These are phyloP conservation scores for Diplodia intermedia DNA, from an alignment of 2,329 filamentous ascomycete genomes.

Conservation along the genomic window DNA sequence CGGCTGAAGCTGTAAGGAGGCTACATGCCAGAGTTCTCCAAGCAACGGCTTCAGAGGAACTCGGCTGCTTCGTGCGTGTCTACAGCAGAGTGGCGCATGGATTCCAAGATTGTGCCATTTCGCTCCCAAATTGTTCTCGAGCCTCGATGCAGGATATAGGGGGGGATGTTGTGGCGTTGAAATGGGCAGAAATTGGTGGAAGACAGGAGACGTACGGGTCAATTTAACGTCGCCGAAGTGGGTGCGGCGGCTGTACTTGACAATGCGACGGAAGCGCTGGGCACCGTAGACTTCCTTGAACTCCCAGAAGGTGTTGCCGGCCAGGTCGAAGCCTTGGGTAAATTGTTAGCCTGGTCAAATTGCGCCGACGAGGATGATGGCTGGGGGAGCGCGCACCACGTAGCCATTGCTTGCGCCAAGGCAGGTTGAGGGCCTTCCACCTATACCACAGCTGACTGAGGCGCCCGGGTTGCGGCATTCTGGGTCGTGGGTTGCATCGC, in stretches of 20 bases:
- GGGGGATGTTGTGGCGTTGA: not conserved
- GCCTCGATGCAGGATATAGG: constrained; percentile 30
- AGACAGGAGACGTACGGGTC: constrained; percentile 52
- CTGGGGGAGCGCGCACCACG: constrained; percentile 54
- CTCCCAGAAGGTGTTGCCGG: constrained; percentile 72
- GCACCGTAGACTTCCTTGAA: constrained; percentile 65
- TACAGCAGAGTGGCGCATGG: constrained; percentile 6
- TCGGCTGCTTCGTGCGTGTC: not conserved
- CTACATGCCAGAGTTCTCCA: not conserved
- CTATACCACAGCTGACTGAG: constrained; percentile 62
- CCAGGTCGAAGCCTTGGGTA: constrained; percentile 62
- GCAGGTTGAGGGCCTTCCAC: constrained; percentile 68
- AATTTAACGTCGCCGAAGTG: constrained; percentile 68
- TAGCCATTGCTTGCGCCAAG: constrained; percentile 67
- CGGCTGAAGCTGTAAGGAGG: not conserved
- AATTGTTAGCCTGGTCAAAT: constrained; percentile 5
- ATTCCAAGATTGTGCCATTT: constrained; percentile 35
- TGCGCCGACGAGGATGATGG: constrained; percentile 10
- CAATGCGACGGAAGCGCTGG: constrained; percentile 63
- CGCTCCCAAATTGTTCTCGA: constrained; percentile 6
- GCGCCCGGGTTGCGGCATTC: constrained; percentile 38
- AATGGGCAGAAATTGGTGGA: not conserved
- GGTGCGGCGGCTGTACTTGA: constrained; percentile 60
- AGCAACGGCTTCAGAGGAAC: not conserved
- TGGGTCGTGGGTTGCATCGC: constrained; percentile 18